Evolutionary conservation across 257 asterid species (phyloP), one percentile per base, ranked within the genome.

Genomic region (Nicotiana attenuata): DNA sequence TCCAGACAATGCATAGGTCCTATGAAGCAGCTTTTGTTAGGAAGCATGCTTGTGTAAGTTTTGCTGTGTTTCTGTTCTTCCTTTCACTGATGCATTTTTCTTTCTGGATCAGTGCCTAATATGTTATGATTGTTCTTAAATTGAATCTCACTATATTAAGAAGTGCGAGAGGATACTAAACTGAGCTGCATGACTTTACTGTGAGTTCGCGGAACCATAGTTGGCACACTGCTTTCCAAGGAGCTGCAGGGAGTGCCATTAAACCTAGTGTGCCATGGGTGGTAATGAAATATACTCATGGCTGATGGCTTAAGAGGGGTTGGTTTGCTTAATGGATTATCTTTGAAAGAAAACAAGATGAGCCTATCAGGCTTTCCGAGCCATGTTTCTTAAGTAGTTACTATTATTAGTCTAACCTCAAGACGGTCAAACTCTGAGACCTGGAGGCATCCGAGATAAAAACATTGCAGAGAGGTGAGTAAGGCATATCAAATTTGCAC

Each of bases 1-100:
- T 85, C 88, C 90, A 84, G 80, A 84, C 91, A 59, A 89, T 94
- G 96, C 97, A 87, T 80, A 89, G 57, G 82, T 88, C 88, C 80
- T 89, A 90, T 79, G 77, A 89, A 71, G 88, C 91, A 67, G 86
- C 91, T 77, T 83, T 83, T 77, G 81, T 84, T 24, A 85, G 86
- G 84, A 90, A 85, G 76, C 80, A 45, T 84, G 73, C 90, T 81
- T 85, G 35, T 85, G 98, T 96, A 84, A 91, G 98, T 90, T 17
- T 65, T 55, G 7, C 1, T 65, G 38, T 26, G 47, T 63, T 64
- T 7, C 45, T 73, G 38, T 3, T 26, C 68, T 69, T 47, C 31
- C 55, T 20, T 64, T 66, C 26, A 35, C 52, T 0, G 7, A 20
- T 81, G 64, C 5, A 17, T 57, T 22, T 78, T 69, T 50, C 47